Conservation (phyloP, 768 basidiomycete species). For the Lactifluus piperatus region DNA sequence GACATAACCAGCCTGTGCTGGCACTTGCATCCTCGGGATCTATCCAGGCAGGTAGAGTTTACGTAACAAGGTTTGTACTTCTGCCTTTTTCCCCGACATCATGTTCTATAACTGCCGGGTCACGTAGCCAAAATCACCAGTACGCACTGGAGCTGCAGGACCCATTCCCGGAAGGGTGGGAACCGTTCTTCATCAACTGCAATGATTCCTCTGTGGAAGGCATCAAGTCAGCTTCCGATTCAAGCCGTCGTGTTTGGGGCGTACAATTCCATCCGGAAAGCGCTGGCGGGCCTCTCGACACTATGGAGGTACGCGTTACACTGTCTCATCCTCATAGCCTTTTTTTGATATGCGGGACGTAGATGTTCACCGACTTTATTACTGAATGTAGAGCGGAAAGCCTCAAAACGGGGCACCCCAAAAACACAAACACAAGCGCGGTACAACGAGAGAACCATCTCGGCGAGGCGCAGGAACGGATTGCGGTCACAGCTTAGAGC, state of each 20-base stretch:
- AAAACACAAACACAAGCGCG: conserved; percentile 22
- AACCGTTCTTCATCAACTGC: conserved; percentile 99
- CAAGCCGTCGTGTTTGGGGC: conserved; percentile 91
- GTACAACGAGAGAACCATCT: conserved; percentile 20
- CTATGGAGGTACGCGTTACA: conserved; percentile 73
- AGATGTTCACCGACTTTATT: conserved; percentile 96
- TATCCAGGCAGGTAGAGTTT: conserved; percentile 92
- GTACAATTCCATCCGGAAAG: conserved; percentile 99
- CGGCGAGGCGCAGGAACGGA: conserved; percentile 14
- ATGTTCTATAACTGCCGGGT: conserved; percentile 3
- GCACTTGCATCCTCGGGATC: conserved; percentile 90
- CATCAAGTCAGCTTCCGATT: conserved; percentile 87
- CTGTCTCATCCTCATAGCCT: background rate
- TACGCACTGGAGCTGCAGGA: conserved; percentile 93
- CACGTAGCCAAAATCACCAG: conserved; percentile 84
- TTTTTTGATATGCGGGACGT: background rate
- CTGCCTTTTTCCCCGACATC: background rate
- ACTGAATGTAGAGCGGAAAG: conserved; percentile 64
- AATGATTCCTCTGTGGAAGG: conserved; percentile 99
- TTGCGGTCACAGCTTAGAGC: conserved; percentile 25
- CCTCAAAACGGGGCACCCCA: conserved; percentile 24
- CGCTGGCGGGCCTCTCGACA: conserved; percentile 96
- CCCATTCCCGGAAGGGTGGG: conserved; percentile 95
- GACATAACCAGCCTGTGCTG: conserved; percentile 97
- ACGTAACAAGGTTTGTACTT: conserved; percentile 76